Evolutionary conservation across 805 yeast species (phyloP), one percentile per base, ranked within the genome.

Genomic region (Yarrowia alimentaria): DNA sequence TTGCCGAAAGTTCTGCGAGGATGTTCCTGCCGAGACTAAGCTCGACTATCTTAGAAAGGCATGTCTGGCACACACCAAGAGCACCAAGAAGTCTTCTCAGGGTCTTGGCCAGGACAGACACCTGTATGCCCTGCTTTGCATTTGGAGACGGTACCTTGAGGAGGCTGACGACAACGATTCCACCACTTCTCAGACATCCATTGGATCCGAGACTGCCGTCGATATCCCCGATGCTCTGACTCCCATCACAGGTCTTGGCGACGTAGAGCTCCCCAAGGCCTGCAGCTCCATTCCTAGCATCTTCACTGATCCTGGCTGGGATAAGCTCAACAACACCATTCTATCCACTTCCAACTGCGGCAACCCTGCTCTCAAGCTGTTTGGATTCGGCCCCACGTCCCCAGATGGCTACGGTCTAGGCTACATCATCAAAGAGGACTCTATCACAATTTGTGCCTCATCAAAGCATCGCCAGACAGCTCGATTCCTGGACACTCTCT

Each of bases 191-290:
- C 65, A 69, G 35, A 65, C 72, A 3, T 58, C 59, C 29, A 51
- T 55, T 6, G 31, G 38, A 1, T 33, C 47, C 29, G 53, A 40
- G 24, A 58, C 55, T 12, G 21, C 47, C 1, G 31, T 57, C 5
- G 60, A 61, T 31, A 48, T 40, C 53, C 82, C 93, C 28, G 91
- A 93, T 66, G 96, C 93, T 67, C n/a, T 28, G 19, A 93, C 97
- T 10, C 78, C 91, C 55, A 82, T 93, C 62, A 85, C 95, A 53
- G 99, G 99, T 59, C 90, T 91, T 96, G 99, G 99, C 55, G 98
- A 93, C 28, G 47, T 38, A 24, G 25, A 13, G 40, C 42, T 13
- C 35, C 47, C 42, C 30, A 56, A 58, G 40, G 47, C 37, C 34
- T 52, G 59, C 31, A 53, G 57, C 17, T 34, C 58, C 13, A 69